Base-by-base conservation (phyloP, 345 rosid genomes). In the Dipteronia sinensis region DNA sequence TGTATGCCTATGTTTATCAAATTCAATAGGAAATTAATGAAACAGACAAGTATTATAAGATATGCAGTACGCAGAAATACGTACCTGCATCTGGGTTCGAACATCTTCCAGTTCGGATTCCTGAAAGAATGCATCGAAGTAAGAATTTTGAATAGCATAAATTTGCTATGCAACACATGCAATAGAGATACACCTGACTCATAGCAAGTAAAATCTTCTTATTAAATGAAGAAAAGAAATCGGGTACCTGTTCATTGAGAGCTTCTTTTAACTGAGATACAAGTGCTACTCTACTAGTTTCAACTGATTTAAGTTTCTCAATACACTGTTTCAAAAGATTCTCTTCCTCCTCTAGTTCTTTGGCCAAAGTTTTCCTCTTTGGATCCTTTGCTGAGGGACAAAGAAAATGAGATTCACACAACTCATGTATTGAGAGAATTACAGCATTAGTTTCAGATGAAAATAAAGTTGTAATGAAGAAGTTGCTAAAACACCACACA, bases 81-180 rank as follows among this genome's bases (percentile, higher is more conserved):
- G 20, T 83, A 95, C 98, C 92, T 89, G 97, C 81, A 82, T 90
- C 87, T 94, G 98, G 55, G 97, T 88, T 74, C 88, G 87, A n/a
- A 95, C 86, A 80, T 91, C 86, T 85, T 92, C 95, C 80, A 95
- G 85, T 81, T 91, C 90, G 2, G 99, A 94, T 86, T 92, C 97
- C 97, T 95, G 81, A 67, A 65, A 83, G 58, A 69, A 22, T 49
- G 42, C 67, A 65, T 66, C 34, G 16, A 71, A 68, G 63, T 17
- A 71, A 63, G 71, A 47, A 75, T 53, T 46, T 67, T 46, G 71
- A 53, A 64, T 1, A 25, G 59, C 46, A 27, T 23, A 58, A 42
- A 51, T 59, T 64, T 42, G 65, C 25, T 25, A 68, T 13, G 10
- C 20, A 80, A 53, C 6, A 65, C 63, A 34, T 38, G 25, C 46